Conservation (phyloP, 1,139 yeast genomes). For the Meyerozyma smithsonii region DNA sequence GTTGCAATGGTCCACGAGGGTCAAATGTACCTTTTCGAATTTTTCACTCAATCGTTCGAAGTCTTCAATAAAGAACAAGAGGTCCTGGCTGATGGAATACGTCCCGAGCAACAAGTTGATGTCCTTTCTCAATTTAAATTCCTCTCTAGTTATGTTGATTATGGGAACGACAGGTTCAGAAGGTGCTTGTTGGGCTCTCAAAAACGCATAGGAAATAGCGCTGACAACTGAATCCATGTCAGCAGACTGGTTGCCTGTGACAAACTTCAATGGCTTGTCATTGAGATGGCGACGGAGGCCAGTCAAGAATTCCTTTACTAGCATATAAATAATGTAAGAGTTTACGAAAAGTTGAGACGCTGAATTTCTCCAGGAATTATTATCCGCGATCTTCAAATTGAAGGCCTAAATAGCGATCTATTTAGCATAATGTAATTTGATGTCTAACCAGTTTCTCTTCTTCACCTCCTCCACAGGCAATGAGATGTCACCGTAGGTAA, state of each 20-base stretch:
- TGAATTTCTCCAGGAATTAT: background rate
- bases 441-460: conserved; percentile 77
- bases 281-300: conserved; percentile 2
- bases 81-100: conserved; percentile 44
- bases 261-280: conserved; percentile 32
- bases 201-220: conserved; percentile 68
- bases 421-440: conserved; percentile 80
- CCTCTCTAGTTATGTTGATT: conserved; percentile 64
- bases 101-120: conserved; percentile 48
- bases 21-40: conserved; percentile 29
- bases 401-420: too few species aligned
- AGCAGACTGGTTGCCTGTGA: conserved; percentile 80
- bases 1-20: conserved; percentile 80
- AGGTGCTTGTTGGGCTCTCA: conserved; percentile 26
- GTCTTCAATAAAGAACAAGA: conserved; percentile 67
- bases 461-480: conserved; percentile 60
- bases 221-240: conserved; percentile 85
- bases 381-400: too few species aligned
- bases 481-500: conserved; percentile 76
- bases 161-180: conserved; percentile 49
- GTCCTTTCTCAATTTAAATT: conserved; percentile 68
- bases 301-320: background rate
- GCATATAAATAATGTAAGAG: background rate
- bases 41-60: conserved; percentile 20
- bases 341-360: background rate